A percentile compares a stretch with the other conserved stretches of the same genome.
Evolutionary conservation across 1,284 basidiomycete species (phyloP).

Genomic region (Melampsora americana): DNA sequence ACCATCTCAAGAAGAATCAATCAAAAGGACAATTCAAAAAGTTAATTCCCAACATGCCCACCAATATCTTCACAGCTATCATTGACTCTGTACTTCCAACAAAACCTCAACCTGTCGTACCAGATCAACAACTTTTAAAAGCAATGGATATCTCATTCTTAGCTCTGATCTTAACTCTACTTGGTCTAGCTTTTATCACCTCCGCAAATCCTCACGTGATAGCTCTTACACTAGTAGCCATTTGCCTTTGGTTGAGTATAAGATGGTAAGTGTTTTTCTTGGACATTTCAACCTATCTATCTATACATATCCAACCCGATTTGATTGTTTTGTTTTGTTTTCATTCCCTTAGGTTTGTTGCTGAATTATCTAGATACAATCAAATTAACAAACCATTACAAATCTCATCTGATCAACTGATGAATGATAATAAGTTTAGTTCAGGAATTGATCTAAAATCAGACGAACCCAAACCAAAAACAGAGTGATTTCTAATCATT

Average conservation of each 20-base stretch:
- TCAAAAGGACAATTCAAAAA: no score
- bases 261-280: conserved; percentile 52
- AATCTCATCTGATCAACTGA: background rate
- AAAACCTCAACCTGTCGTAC: conserved; percentile 37
- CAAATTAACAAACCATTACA: conserved; percentile 36
- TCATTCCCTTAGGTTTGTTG: conserved; percentile 17
- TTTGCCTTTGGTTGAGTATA: conserved; percentile 53
- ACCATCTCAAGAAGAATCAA: no score
- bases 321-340: background rate
- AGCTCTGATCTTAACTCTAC: conserved; percentile 53
- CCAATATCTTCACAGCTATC: conserved; percentile 27
- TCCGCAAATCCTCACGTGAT: conserved; percentile 54
- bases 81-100: conserved; percentile 39
- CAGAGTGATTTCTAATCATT: conserved; percentile 9
- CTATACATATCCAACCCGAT: background rate
- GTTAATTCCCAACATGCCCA: background rate
- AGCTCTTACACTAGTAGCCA: conserved; percentile 51
- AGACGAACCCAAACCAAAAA: background rate
- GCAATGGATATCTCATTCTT: conserved; percentile 55
- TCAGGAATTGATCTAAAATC: background rate
- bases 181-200: conserved; percentile 51
- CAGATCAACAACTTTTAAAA: conserved; percentile 47
- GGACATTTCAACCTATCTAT: background rate
- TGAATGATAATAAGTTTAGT: background rate
- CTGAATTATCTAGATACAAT: conserved; percentile 28